These are phyloP conservation scores for Sphagnum fallax DNA, from an alignment of 228 moss, liverwort and hornwort genomes.

Conservation along the genomic window DNA sequence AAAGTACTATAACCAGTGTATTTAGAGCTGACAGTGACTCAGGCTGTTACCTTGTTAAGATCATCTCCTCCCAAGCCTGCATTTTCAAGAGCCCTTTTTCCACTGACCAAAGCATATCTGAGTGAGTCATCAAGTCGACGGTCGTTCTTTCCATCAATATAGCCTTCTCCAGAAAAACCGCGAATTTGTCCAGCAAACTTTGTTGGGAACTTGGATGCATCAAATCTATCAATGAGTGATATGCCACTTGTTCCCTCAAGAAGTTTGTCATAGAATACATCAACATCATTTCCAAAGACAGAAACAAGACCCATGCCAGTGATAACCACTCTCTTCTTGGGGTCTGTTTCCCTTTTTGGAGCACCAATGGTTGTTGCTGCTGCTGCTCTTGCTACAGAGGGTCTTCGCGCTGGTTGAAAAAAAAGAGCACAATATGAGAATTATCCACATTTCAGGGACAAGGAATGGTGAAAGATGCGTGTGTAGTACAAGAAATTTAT, in stretches of 20 bases:
- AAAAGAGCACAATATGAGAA: no score
- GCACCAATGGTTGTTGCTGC: constrained; percentile 16
- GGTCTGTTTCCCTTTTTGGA: constrained; percentile 60
- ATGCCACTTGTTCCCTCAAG: constrained; percentile 88
- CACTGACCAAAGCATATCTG: constrained; percentile 80
- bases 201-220: constrained; percentile 82
- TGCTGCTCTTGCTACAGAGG: constrained; percentile 25
- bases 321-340: constrained; percentile 94
- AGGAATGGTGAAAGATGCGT: no score
- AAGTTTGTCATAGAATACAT: constrained; percentile 75
- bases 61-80: constrained; percentile 74
- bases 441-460: no score
- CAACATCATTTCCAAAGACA: constrained; percentile 87
- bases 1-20: no score
- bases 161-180: constrained; percentile 55
- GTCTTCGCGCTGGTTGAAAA: background rate
- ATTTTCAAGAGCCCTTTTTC: constrained; percentile 78
- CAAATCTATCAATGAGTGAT: constrained; percentile 79
- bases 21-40: no score
- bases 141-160: constrained; percentile 96
- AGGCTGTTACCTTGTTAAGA: constrained; percentile 40
- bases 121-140: constrained; percentile 88
- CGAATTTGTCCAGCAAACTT: constrained; percentile 92
- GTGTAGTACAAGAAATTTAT: no score
- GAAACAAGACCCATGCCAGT: constrained; percentile 98